Evolutionary conservation across 78 protist species (phyloP).

Genomic region (Isochrysis galbana): DNA sequence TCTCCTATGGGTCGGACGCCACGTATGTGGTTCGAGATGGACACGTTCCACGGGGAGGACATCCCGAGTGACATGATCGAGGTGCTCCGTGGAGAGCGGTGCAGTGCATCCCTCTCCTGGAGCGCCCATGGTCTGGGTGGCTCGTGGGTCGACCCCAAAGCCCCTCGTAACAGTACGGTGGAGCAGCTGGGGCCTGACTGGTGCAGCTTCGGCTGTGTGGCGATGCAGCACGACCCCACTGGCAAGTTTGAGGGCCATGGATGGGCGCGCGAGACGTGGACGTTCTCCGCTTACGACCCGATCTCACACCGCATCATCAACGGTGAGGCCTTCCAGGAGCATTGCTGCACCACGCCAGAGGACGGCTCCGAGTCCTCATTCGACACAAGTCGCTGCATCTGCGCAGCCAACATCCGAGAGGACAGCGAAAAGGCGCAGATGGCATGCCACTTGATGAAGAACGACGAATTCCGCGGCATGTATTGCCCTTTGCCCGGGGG

Average conservation of each 20-base stretch:
- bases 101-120: not conserved
- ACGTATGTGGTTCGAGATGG: not conserved
- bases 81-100: not conserved
- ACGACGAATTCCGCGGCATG: not conserved
- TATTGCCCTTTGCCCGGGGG: not conserved
- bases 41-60: not conserved
- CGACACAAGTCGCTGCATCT: not conserved
- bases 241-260: not conserved
- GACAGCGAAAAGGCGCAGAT: not conserved
- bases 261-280: not conserved
- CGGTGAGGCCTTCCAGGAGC: not conserved
- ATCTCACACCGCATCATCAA: not conserved
- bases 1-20: not conserved
- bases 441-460: not conserved
- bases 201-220: not conserved
- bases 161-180: no score
- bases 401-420: not conserved
- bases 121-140: no score
- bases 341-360: not conserved
- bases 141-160: no score
- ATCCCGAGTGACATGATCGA: not conserved
- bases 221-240: not conserved
- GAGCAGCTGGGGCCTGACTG: not conserved
- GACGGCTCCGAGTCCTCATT: not conserved
- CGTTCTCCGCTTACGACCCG: not conserved